Evolutionary conservation across 176 grass and related monocot genomes (phyloP).

Genomic region (Triticum timopheevii): DNA sequence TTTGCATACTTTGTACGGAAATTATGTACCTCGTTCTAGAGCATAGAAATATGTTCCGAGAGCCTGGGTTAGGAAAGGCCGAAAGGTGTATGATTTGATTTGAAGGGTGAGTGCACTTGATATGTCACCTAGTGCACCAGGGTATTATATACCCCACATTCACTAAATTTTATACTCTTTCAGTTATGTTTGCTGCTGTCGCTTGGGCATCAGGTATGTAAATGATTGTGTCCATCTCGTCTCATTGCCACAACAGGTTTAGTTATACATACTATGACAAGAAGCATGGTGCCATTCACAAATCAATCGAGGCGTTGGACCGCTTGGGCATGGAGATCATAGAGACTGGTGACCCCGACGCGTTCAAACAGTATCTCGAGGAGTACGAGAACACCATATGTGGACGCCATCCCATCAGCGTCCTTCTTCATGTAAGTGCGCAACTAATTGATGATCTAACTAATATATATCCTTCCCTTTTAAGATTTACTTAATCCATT

Average conservation of each 20-base stretch:
- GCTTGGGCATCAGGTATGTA: not conserved
- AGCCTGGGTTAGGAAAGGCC: not conserved
- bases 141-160: not conserved
- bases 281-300: conserved; percentile 73
- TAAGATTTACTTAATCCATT: not conserved
- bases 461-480: not conserved
- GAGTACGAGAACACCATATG: conserved; percentile 88
- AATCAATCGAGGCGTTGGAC: conserved; percentile 92
- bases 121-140: not conserved
- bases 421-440: conserved; percentile 78
- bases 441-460: not conserved
- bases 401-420: conserved; percentile 90
- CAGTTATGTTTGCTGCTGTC: not conserved
- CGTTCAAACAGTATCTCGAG: conserved; percentile 71
- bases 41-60: not conserved
- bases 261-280: conserved; percentile 91
- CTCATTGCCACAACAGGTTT: conserved; percentile 55
- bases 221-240: conserved; percentile 18
- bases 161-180: not conserved
- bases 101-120: not conserved
- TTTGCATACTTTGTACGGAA: not conserved
- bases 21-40: not conserved
- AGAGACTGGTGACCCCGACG: conserved; percentile 70
- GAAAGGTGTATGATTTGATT: not conserved
- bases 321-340: conserved; percentile 94